Base-by-base conservation (phyloP, 2,329 filamentous ascomycete species). In the Emergomyces pasteurianus region DNA sequence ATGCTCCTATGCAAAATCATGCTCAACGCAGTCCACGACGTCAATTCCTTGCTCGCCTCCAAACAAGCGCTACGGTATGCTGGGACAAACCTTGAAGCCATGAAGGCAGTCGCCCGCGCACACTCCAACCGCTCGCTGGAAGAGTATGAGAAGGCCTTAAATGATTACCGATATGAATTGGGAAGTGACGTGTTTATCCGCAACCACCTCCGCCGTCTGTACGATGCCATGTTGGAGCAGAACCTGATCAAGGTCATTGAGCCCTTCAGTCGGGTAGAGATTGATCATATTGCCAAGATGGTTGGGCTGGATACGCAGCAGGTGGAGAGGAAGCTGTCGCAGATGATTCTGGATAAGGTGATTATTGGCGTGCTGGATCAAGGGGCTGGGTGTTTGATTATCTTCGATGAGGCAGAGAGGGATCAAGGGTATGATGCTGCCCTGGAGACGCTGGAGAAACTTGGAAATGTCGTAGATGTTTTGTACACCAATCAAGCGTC, bases 1-100 rank as follows among this genome's bases (percentile, higher is more conserved):
- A 99, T 99, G 94, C 84, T 99, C 60, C 86, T 99, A 42, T 97
- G 94, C 86, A 99, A 99, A 81, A 94, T 99, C 75, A 99, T 99
- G 95, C 83, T 99, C 68, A 99, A 99, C 78, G 82, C 95, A 47
- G 90, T 86, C 66, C 92, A 97, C 79, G 95, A 99, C 75, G 92
- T 99, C 74, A 95, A 92, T 78, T 86, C 88, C 72, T 84, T 99
- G 67, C 90, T 99, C 85, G 85, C 88, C 36, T 95, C 90, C 60
- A 99, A 99, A 83, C 92, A 96, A 75, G 94, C 95, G 46, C 85
- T 95, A 72, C 94, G 95, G 77, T 97, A 99, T 73, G 92, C 92
- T 38, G 91, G 92, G 69, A 90, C 92, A 78, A 94, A 90, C 72
- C 85, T 99, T 65, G 94, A 99, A 77, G 94, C 94, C 62, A 99